Evolutionary conservation across 2,329 filamentous ascomycete genomes (phyloP).

Genomic region (Septoria petroselini): DNA sequence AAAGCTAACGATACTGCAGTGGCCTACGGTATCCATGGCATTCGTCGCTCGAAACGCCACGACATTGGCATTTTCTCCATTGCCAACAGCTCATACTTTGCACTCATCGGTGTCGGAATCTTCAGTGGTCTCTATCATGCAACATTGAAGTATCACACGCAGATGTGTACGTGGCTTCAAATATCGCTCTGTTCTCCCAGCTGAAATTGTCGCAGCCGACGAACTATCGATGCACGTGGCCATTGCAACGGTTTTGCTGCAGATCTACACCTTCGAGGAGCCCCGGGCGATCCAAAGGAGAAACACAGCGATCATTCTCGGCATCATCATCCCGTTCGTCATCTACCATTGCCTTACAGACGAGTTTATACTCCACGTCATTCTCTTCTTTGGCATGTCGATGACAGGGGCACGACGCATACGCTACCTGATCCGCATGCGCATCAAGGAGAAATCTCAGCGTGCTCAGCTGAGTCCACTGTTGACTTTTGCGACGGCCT

Average conservation of each 20-base stretch:
- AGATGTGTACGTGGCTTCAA: conserved; percentile 23
- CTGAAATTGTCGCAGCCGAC: conserved; percentile 17
- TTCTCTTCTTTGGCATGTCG: conserved; percentile 30
- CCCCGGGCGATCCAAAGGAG: conserved; percentile 24
- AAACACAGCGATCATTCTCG: conserved; percentile 28
- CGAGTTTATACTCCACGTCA: conserved; percentile 30
- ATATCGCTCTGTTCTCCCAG: background rate
- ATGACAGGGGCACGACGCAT: conserved; percentile 25
- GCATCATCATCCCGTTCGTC: conserved; percentile 28
- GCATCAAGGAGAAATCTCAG: conserved; percentile 23
- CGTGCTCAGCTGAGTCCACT: conserved; percentile 44
- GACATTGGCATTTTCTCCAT: conserved; percentile 24
- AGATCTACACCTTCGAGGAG: conserved; percentile 30
- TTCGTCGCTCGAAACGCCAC: conserved; percentile 28
- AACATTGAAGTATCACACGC: conserved; percentile 31
- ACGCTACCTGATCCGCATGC: conserved; percentile 21
- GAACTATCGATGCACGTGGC: conserved; percentile 33
- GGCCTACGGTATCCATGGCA: conserved; percentile 29
- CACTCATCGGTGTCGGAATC: conserved; percentile 29
- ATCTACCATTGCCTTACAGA: conserved; percentile 35
- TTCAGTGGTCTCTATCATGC: conserved; percentile 29
- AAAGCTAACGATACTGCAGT: conserved; percentile 16
- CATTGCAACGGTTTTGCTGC: conserved; percentile 28
- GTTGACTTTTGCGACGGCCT: conserved; percentile 21
- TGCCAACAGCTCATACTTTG: conserved; percentile 30